Conservation (phyloP, 2,329 filamentous ascomycete species). For the Pseudohalonectria lignicola region DNA sequence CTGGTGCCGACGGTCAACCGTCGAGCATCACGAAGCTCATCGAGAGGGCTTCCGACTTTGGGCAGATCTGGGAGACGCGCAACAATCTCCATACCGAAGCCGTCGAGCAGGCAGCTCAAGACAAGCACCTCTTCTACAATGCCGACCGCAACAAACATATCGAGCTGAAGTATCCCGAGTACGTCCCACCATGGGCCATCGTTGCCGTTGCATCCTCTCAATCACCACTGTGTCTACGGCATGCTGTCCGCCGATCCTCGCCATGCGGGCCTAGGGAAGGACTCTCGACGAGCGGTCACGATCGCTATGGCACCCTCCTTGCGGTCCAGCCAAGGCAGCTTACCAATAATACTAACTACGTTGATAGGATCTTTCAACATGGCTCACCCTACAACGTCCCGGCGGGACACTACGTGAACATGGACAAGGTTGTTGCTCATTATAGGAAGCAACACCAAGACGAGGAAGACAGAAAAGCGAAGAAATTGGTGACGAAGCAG, state of each 20-base stretch:
- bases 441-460: constrained; percentile 42
- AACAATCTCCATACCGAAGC: constrained; percentile 40
- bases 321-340: too few species aligned
- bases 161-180: constrained; percentile 48
- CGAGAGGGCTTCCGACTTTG: constrained; percentile 32
- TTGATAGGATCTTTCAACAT: constrained; percentile 40
- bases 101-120: constrained; percentile 44
- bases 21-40: constrained; percentile 35
- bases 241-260: background rate
- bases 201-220: background rate
- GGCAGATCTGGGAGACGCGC: constrained; percentile 38
- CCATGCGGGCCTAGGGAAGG: too few species aligned
- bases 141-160: constrained; percentile 31
- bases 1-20: constrained; percentile 36
- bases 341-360: too few species aligned
- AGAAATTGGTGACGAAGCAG: constrained; percentile 31
- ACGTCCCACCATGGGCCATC: constrained; percentile 22
- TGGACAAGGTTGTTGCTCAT: constrained; percentile 46
- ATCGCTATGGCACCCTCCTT: too few species aligned
- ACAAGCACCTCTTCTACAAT: constrained; percentile 43
- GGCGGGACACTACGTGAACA: constrained; percentile 40
- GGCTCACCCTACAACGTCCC: constrained; percentile 41
- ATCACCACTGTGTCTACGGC: constrained; percentile 4
- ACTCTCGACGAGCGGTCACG: too few species aligned
- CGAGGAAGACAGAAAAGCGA: constrained; percentile 43